Base-by-base conservation (phyloP, 768 basidiomycete genomes). In the Boletus vermiculosoides region DNA sequence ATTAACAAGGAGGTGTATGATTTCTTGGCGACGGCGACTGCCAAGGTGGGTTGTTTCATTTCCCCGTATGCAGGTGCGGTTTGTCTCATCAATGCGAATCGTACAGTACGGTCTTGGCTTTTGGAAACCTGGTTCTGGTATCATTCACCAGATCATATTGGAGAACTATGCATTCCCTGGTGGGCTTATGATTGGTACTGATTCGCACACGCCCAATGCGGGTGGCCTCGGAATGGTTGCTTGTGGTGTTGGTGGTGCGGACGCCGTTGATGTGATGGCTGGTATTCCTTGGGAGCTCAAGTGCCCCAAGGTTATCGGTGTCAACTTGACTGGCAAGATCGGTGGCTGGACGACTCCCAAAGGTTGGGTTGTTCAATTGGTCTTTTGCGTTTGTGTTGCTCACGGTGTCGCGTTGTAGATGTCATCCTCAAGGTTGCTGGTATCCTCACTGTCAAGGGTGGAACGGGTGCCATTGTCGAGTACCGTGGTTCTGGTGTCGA, bases 111-210 rank as follows among this genome's bases (percentile, higher is more conserved):
- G 95, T 73, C 94, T 98, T 65, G 96, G 96, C 60, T 99, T 99
- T 83, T 99, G 96, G 96, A 93, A 89, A 78, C 95, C 96, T 46
- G 96, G 97, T 66, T 95, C 94, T 67, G 96, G 96, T 78, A 99
- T 99, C 74, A 98, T 99, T 64, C 93, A 95, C 76, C 94, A 98
- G 78, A 98, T 98, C 71, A 94, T 99, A 71, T 83, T 98, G 68
- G 96, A 99, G 76, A 98, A 98, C 82, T 98, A 99, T 74, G 97
- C 95, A 4, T 95, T 98, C 86, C 96, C 96, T 52, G 96, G 96
- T 78, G 92, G 95, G 68, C 83, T 99, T 57, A 98, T 99, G 96
- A 98, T 99, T 66, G 97, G 97, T 73, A 98, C 96, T 56, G 97
- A 99, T 79, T 98, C 96, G 33, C 94, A 99, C 77, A 98, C 97